Evolutionary conservation across 2,329 filamentous ascomycete species (phyloP).

Genomic region (Lasiodiplodia sp.): DNA sequence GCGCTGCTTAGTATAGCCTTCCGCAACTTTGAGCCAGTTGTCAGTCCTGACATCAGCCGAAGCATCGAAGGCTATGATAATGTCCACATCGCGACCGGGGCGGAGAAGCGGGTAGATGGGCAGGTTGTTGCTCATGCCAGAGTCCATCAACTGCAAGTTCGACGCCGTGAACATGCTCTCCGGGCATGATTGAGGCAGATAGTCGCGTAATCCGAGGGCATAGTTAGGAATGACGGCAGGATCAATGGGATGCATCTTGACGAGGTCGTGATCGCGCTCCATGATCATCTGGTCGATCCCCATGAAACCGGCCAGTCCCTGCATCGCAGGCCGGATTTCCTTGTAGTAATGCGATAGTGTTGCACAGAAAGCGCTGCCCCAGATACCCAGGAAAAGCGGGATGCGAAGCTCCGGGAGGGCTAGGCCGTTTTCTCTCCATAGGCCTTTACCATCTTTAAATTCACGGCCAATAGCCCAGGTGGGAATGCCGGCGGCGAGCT

Average conservation of each 20-base stretch:
- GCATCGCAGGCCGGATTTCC: constrained; percentile 84
- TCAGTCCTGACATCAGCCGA: constrained; percentile 92
- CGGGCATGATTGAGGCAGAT: constrained; percentile 78
- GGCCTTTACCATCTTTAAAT: constrained; percentile 75
- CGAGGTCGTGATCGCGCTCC: constrained; percentile 81
- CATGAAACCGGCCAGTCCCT: constrained; percentile 75
- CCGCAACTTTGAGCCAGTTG: constrained; percentile 94
- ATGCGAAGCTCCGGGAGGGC: constrained; percentile 84
- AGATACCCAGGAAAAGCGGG: constrained; percentile 89
- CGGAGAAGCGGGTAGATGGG: constrained; percentile 94
- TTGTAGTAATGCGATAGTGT: constrained; percentile 96
- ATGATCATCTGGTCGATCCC: constrained; percentile 83
- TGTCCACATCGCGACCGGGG: constrained; percentile 85
- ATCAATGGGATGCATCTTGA: constrained; percentile 93
- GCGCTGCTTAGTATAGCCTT: constrained; percentile 89
- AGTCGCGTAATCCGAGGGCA: constrained; percentile 78
- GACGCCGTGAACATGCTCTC: constrained; percentile 73
- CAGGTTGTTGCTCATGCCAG: constrained; percentile 97
- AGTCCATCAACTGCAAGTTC: constrained; percentile 80
- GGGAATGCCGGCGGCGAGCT: constrained; percentile 88
- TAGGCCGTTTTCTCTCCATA: constrained; percentile 68
- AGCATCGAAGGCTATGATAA: constrained; percentile 92
- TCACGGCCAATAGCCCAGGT: constrained; percentile 90
- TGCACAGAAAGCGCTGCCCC: constrained; percentile 95
- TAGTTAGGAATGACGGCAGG: constrained; percentile 92